phyloP scores from a whole-genome alignment of 2,329 filamentous ascomycete genomes.

The Cladosporium cucumerinum region DNA sequence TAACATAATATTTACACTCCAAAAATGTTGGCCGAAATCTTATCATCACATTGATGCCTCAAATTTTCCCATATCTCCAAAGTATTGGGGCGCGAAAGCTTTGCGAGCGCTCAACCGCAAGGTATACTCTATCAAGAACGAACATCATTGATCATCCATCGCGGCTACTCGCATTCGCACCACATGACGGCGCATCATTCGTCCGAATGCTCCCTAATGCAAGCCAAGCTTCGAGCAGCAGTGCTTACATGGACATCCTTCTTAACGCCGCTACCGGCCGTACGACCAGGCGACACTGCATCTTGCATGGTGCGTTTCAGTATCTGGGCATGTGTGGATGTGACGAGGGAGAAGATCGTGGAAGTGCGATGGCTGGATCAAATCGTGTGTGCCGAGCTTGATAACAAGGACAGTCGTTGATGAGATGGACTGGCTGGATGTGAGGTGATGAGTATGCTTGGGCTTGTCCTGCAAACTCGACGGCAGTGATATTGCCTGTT shows the following conservation, averaged over 20 bases:
- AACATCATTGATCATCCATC: background rate
- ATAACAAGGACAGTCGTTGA: background rate
- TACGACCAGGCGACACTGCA: background rate
- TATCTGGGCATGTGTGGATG: background rate
- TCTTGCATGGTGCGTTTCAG: background rate
- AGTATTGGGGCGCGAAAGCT: background rate
- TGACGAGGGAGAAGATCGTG: background rate
- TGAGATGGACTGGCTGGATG: background rate
- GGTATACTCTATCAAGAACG: background rate
- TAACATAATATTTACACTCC: background rate
- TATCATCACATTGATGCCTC: background rate
- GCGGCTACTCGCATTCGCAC: background rate
- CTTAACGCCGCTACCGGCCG: background rate
- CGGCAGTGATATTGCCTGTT: background rate
- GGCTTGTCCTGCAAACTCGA: background rate
- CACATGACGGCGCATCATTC: background rate
- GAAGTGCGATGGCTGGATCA: background rate
- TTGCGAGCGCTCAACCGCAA: background rate
- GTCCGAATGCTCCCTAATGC: background rate
- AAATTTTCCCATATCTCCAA: background rate
- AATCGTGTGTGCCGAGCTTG: background rate
- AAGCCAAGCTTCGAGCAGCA: background rate
- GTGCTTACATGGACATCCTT: background rate
- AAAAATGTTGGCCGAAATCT: too few relatives aligned
- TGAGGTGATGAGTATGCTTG: background rate